Percentiles rank a stretch among this genome's conserved stretches.
Evolutionary conservation across 108 stramenopile species (phyloP).

Genomic region (Stephanodiscus triporus): DNA sequence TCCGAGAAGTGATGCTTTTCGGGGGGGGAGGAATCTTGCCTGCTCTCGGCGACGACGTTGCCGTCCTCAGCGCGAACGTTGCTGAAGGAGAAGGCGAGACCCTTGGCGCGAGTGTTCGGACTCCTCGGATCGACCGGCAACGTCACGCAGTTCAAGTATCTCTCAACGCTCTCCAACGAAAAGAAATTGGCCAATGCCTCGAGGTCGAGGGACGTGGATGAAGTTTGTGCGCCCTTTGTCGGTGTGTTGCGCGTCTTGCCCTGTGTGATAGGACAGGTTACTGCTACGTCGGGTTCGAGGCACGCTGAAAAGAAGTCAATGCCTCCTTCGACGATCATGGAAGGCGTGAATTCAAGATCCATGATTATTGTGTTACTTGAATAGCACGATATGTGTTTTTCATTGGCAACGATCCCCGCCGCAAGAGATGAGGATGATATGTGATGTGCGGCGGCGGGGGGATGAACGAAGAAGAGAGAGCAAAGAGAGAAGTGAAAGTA

Average conservation of each 20-base stretch:
- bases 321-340: not conserved
- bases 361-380: not conserved
- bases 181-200: slow-evolving; percentile 9
- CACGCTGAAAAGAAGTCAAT: not conserved
- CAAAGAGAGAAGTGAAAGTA: too few relatives aligned
- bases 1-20: not conserved
- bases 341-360: not conserved
- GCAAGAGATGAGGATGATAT: too few relatives aligned
- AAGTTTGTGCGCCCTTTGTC: not conserved
- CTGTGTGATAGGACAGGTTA: not conserved
- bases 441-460: too few relatives aligned
- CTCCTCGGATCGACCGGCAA: slow-evolving; percentile 45
- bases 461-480: too few relatives aligned
- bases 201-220: not conserved
- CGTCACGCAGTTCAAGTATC: slow-evolving; percentile 41
- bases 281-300: not conserved
- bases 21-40: not conserved
- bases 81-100: not conserved
- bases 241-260: not conserved
- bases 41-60: not conserved
- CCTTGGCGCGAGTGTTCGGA: slow-evolving; percentile 23
- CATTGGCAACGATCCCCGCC: too few relatives aligned
- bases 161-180: slow-evolving; percentile 38
- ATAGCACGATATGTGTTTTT: too few relatives aligned
- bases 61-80: not conserved